Base-by-base conservation (phyloP, 2,329 filamentous ascomycete genomes). In the Cryphonectria nitschkei region DNA sequence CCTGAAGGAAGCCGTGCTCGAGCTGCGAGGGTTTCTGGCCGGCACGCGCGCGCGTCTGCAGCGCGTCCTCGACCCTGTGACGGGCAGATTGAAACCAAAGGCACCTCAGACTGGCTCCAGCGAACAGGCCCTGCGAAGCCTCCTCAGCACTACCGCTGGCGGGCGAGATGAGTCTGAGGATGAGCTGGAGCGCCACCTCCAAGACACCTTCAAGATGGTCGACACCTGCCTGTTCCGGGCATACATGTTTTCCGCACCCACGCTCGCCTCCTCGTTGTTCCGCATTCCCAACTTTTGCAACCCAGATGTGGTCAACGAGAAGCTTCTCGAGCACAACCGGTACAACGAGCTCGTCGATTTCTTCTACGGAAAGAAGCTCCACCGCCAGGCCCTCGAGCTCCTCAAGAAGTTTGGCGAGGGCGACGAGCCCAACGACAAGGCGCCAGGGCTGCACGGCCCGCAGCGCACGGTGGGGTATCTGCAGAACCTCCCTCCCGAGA, bases 281-380 rank as follows among this genome's bases (percentile, higher is more conserved):
- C 94, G 96, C 34, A 93, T 98, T 67, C 92, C 95, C 78, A 99
- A 99, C 79, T 98, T 98, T 78, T 98, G 96, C 80, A 95, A 99
- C 76, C 95, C 96, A 0, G 92, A 93, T 41, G 96, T 98, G 2
- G 95, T 99, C 32, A 96, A 97, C 78, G 93, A 97, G 80, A 94
- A 94, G 76, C 84, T 99, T 5, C 90, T 97, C 72, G 93, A 97
- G 79, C 93, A 91, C 56, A 93, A 93, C 70, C 90, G 95, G 43
- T 98, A 97, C 80, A 95, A 92, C 67, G 95, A 98, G 81, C 84
- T 99, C 1, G 94, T 99, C n/a, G 95, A 98, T 79, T 99, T 99
- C 78, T 90, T 98, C 75, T 94, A 97, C 76, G 96, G 96, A 74
- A 99, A 99, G 83, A 95, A 92, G 79, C 86, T 98, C 56, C 96